Percentiles rank a stretch among this genome's conserved stretches.
These are phyloP conservation scores for Ascocoryne sarcoides DNA, from an alignment of 2,329 filamentous ascomycete genomes.

Conservation along the genomic window DNA sequence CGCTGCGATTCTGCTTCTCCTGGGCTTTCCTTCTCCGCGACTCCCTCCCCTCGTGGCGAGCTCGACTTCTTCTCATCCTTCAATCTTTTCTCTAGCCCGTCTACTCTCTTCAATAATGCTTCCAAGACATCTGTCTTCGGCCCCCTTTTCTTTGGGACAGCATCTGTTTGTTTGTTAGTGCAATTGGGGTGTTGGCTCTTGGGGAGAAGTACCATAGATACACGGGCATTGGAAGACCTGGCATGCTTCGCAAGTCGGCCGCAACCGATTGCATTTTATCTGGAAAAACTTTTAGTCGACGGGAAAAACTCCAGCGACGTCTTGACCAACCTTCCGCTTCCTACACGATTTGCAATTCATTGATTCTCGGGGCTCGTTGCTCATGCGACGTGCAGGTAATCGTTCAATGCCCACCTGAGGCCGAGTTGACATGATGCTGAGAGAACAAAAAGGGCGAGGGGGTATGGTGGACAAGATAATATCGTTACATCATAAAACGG, in stretches of 20 bases:
- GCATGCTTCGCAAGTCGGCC: conserved; percentile 80
- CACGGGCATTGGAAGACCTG: conserved; percentile 84
- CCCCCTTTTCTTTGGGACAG: conserved; percentile 80
- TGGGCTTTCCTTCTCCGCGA: conserved; percentile 16
- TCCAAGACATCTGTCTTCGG: conserved; percentile 87
- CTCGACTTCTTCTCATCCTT: conserved; percentile 53
- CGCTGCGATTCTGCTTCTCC: conserved; percentile 31
- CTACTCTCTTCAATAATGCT: conserved; percentile 73
- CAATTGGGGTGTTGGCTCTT: background rate
- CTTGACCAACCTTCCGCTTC: conserved; percentile 67
- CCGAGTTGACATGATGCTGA: conserved; percentile 23
- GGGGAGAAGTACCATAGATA: conserved; percentile 69
- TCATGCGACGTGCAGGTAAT: conserved; percentile 28
- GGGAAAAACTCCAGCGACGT: conserved; percentile 15
- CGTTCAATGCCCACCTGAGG: conserved; percentile 30
- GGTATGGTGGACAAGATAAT: conserved; percentile 11
- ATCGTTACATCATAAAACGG: conserved; percentile 24
- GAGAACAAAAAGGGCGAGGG: conserved; percentile 4
- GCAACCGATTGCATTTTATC: conserved; percentile 87
- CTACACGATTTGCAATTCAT: conserved; percentile 96
- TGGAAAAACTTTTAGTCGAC: conserved; percentile 32
- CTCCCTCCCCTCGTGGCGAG: conserved; percentile 17
- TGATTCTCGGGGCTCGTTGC: conserved; percentile 63
- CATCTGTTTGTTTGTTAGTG: conserved; percentile 47
- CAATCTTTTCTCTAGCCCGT: conserved; percentile 72